These are phyloP conservation scores for Calvatia gigantea DNA, from an alignment of 768 basidiomycete genomes.

Conservation along the genomic window DNA sequence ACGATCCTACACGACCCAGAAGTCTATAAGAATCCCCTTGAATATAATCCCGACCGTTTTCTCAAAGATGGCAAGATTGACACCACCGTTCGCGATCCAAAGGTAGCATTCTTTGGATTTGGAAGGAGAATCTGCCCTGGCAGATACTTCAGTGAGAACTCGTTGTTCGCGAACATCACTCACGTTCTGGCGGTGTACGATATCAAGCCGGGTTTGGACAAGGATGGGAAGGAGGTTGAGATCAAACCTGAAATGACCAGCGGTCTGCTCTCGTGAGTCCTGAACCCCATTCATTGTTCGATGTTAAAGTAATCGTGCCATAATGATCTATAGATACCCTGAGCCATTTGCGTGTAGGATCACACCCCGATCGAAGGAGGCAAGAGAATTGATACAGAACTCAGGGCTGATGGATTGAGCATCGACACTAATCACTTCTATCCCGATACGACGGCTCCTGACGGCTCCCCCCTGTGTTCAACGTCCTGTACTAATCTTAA, in stretches of 20 bases:
- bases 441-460: too few species aligned
- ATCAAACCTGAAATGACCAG: slow-evolving; percentile 18
- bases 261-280: slow-evolving; percentile 20
- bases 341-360: slow-evolving; percentile 22
- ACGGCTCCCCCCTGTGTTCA: too few species aligned
- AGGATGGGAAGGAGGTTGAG: slow-evolving; percentile 17
- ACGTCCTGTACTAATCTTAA: too few species aligned
- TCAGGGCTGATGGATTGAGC: not conserved
- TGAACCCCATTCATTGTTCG: not conserved
- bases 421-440: too few species aligned
- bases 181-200: slow-evolving; percentile 22
- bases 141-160: slow-evolving; percentile 20
- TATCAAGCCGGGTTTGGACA: slow-evolving; percentile 20
- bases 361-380: slow-evolving; percentile 14
- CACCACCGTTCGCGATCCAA: slow-evolving; percentile 21
- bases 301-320: not conserved
- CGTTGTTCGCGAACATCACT: slow-evolving; percentile 18
- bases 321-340: slow-evolving; percentile 17
- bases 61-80: slow-evolving; percentile 22
- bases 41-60: slow-evolving; percentile 30
- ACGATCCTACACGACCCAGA: slow-evolving; percentile 20
- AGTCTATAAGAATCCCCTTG: slow-evolving; percentile 17
- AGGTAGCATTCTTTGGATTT: slow-evolving; percentile 27
- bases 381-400: slow-evolving; percentile 1
- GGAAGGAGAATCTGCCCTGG: slow-evolving; percentile 27